Conservation (phyloP, 1,284 basidiomycete genomes). For the Puccinia triticina region DNA sequence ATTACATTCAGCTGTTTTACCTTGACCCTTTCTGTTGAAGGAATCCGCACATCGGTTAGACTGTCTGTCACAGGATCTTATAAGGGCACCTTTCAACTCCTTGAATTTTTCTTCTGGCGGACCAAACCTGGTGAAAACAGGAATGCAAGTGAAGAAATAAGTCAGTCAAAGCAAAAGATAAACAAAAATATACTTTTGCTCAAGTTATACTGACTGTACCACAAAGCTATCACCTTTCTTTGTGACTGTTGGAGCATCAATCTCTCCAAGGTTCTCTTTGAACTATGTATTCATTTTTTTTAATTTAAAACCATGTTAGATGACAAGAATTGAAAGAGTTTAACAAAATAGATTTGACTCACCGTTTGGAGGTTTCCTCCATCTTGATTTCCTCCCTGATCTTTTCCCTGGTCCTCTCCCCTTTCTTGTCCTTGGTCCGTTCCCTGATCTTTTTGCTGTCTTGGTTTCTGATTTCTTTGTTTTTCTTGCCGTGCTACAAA, state of each 20-base stretch:
- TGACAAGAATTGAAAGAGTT: constrained; percentile 30
- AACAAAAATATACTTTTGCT: too few relatives aligned
- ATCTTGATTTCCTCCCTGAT: constrained; percentile 67
- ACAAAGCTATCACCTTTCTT: too few relatives aligned
- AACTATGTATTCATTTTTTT: too few relatives aligned
- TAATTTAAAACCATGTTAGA: too few relatives aligned
- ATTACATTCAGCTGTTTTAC: constrained; percentile 58
- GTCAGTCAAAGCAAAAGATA: too few relatives aligned
- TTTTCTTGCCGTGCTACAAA: constrained; percentile 5
- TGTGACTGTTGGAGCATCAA: too few relatives aligned
- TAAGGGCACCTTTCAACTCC: constrained; percentile 58
- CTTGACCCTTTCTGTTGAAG: constrained; percentile 61
- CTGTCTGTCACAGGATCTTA: constrained; percentile 66
- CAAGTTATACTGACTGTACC: too few relatives aligned
- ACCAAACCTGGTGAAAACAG: constrained; percentile 61
- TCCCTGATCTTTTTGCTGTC: constrained; percentile 61
- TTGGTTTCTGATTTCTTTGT: constrained; percentile 31
- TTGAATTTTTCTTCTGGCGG: constrained; percentile 55
- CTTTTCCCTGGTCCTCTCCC: constrained; percentile 68
- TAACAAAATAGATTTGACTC: constrained; percentile 56
- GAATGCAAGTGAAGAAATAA: constrained; percentile 60
- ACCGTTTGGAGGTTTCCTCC: constrained; percentile 75
- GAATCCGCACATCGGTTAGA: constrained; percentile 66
- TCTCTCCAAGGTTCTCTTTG: too few relatives aligned
- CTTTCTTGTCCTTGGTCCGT: constrained; percentile 60